Conservation (phyloP, 495 filamentous ascomycete genomes). For the Penicillium cinerascens region DNA sequence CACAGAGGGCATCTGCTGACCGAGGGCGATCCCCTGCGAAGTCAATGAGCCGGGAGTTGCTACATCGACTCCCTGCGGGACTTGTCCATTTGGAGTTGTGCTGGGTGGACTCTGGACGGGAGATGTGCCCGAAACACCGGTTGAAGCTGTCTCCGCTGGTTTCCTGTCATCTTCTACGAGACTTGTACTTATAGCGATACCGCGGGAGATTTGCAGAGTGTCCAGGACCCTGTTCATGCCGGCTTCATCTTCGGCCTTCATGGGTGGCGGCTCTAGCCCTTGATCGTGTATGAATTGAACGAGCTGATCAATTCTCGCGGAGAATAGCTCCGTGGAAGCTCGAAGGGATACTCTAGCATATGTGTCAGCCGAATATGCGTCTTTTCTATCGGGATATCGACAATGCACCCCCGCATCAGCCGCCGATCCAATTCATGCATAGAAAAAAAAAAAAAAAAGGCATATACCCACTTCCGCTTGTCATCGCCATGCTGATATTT, state of each 20-base stretch:
- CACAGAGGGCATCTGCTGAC: constrained; percentile 13
- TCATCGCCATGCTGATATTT: constrained; percentile 49
- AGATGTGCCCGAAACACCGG: constrained; percentile 2
- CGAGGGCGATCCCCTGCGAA: constrained; percentile 13
- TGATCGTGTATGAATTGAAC: constrained; percentile 45
- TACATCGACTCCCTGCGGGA: constrained; percentile 1
- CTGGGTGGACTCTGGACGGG: constrained; percentile 17
- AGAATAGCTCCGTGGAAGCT: constrained; percentile 47
- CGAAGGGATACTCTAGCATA: constrained; percentile 43
- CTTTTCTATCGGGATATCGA: background rate
- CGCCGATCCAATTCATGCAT: background rate
- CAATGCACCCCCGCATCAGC: background rate
- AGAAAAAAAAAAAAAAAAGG: background rate
- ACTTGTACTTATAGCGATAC: constrained; percentile 12
- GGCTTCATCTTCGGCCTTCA: constrained; percentile 44
- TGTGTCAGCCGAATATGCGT: constrained; percentile 3
- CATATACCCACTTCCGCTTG: constrained; percentile 48
- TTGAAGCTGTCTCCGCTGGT: background rate
- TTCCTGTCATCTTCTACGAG: background rate
- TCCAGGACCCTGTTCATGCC: constrained; percentile 45
- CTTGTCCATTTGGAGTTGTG: constrained; percentile 13
- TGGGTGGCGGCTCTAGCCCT: constrained; percentile 39
- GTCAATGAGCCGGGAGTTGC: constrained; percentile 8
- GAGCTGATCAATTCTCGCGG: constrained; percentile 44
- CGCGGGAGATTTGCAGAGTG: constrained; percentile 42